Evolutionary conservation across 2,329 filamentous ascomycete species (phyloP).

Genomic region (Annulohypoxylon truncatum): DNA sequence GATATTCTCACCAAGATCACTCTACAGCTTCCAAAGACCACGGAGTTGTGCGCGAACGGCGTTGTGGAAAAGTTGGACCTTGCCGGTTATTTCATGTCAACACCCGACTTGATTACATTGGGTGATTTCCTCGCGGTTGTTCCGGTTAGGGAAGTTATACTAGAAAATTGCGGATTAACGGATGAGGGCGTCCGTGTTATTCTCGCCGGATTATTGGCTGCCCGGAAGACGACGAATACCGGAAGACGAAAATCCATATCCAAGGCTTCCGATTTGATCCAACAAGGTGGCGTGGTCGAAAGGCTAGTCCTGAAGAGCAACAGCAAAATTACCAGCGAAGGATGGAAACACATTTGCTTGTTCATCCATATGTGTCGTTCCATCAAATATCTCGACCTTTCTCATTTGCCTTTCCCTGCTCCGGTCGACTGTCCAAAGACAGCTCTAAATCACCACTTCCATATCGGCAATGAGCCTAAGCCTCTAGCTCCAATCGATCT

Average conservation of each 20-base stretch:
- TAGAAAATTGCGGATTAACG: constrained; percentile 87
- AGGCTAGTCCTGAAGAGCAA: constrained; percentile 92
- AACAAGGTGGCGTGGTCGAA: constrained; percentile 81
- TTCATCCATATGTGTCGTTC: constrained; percentile 93
- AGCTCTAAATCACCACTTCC: constrained; percentile 41
- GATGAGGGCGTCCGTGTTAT: constrained; percentile 90
- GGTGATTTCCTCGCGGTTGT: constrained; percentile 96
- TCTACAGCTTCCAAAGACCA: constrained; percentile 81
- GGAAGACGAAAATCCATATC: constrained; percentile 61
- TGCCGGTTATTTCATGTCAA: constrained; percentile 83
- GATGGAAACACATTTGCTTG: constrained; percentile 90
- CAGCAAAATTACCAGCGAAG: constrained; percentile 87
- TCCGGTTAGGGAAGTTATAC: constrained; percentile 83
- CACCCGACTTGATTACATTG: constrained; percentile 86
- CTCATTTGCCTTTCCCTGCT: constrained; percentile 80
- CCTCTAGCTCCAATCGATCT: constrained; percentile 60
- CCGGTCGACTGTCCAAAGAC: constrained; percentile 41
- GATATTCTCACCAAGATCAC: constrained; percentile 92
- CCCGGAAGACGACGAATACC: constrained; percentile 73
- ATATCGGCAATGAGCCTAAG: constrained; percentile 50
- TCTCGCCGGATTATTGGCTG: constrained; percentile 84
- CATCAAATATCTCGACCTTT: constrained; percentile 86
- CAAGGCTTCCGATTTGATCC: constrained; percentile 54
- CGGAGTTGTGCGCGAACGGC: constrained; percentile 75
- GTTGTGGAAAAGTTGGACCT: constrained; percentile 85